These are phyloP conservation scores for Sutorius australiensis DNA, from an alignment of 768 basidiomycete species.

Conservation along the genomic window DNA sequence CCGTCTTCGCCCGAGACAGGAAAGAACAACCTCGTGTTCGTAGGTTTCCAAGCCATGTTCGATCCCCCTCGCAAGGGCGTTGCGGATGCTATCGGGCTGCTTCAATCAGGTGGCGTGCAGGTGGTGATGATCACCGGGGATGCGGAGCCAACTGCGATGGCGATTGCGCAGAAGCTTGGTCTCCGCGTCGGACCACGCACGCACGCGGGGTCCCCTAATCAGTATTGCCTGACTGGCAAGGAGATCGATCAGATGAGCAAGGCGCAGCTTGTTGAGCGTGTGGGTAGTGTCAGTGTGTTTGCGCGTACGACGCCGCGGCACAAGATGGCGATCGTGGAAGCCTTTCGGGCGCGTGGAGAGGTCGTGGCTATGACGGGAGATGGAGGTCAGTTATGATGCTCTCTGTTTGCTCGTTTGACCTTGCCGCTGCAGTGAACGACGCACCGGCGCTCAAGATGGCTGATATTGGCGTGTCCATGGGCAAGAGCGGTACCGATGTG, in stretches of 20 bases:
- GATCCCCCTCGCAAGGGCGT: conserved; percentile 94
- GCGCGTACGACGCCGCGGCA: conserved; percentile 95
- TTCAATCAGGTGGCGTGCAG: conserved; percentile 86
- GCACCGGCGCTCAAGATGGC: conserved; percentile 97
- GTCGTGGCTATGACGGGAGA: conserved; percentile 98
- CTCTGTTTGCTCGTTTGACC: not conserved
- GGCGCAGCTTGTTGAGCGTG: conserved; percentile 75
- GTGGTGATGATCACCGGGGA: conserved; percentile 99
- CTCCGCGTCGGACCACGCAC: conserved; percentile 56
- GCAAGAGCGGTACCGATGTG: conserved; percentile 96
- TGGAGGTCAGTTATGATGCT: conserved; percentile 63
- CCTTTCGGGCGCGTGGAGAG: conserved; percentile 83
- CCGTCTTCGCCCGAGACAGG: conserved; percentile 35
- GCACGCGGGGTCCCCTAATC: conserved; percentile 25
- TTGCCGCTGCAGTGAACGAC: conserved; percentile 67
- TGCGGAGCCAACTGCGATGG: conserved; percentile 83
- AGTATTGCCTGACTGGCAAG: conserved; percentile 70
- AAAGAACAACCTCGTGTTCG: conserved; percentile 69
- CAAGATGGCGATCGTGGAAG: conserved; percentile 96
- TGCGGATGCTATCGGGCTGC: conserved; percentile 77
- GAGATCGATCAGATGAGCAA: conserved; percentile 83
- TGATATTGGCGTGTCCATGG: conserved; percentile 97
- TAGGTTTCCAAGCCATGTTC: conserved; percentile 91
- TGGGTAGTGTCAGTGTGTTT: conserved; percentile 83
- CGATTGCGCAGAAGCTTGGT: conserved; percentile 84